Evolutionary conservation across 768 basidiomycete species (phyloP).

Genomic region (Chlorophyllum brunneum): DNA sequence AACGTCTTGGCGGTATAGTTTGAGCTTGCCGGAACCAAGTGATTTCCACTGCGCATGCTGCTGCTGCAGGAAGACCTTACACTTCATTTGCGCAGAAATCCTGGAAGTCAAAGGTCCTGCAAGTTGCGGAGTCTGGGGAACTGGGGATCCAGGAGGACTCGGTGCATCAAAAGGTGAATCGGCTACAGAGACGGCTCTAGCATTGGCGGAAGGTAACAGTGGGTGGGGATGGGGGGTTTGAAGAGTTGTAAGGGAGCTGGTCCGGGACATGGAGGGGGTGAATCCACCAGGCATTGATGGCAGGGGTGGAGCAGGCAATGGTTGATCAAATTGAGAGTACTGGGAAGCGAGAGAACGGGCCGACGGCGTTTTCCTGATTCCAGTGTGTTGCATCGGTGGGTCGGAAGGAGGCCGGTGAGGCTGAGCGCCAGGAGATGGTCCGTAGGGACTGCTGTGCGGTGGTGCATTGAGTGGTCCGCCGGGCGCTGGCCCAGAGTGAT

Average conservation of each 20-base stretch:
- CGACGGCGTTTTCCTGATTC: conserved; percentile 51
- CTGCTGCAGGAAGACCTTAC: conserved; percentile 96
- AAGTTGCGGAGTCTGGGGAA: conserved; percentile 45
- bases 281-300: conserved; percentile 38
- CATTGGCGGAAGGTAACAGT: conserved; percentile 62
- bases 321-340: conserved; percentile 41
- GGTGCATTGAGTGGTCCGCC: conserved; percentile 1
- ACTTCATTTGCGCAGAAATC: conserved; percentile 90
- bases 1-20: conserved; percentile 80
- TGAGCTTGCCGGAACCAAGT: conserved; percentile 82
- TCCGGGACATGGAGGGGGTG: conserved; percentile 31
- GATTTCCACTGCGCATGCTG: conserved; percentile 98
- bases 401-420: conserved; percentile 49
- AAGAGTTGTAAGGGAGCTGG: conserved; percentile 34
- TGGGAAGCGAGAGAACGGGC: conserved; percentile 54
- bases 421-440: conserved; percentile 22
- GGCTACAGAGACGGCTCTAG: conserved; percentile 47
- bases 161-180: conserved; percentile 58
- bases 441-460: conserved; percentile 17
- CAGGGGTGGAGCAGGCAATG: conserved; percentile 34
- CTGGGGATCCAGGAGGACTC: conserved; percentile 84
- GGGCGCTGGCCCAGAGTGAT: neutral
- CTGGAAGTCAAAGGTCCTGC: conserved; percentile 72
- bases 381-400: conserved; percentile 28
- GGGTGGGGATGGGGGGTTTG: conserved; percentile 45